Evolutionary conservation across 768 basidiomycete genomes (phyloP).

Genomic region (Lentinula boryana): DNA sequence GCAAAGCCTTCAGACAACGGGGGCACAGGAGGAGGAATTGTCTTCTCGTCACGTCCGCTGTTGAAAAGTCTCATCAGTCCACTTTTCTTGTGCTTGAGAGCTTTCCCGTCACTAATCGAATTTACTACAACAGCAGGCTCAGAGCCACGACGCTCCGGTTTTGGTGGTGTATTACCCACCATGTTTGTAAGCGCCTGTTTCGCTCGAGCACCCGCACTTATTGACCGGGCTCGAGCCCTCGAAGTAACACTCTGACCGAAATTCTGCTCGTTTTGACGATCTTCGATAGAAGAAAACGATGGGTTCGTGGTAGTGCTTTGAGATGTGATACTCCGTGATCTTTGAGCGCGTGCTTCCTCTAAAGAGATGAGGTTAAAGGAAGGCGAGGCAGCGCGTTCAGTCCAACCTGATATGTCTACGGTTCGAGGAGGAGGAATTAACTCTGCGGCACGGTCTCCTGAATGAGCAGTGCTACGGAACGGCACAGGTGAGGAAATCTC

Average conservation of each 20-base stretch:
- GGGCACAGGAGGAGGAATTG: slow-evolving; percentile 53
- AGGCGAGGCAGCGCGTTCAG: slow-evolving; percentile 38
- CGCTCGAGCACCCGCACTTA: slow-evolving; percentile 52
- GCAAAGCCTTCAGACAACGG: slow-evolving; percentile 33
- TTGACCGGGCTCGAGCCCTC: slow-evolving; percentile 50
- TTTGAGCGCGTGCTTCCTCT: slow-evolving; percentile 74
- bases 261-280: slow-evolving; percentile 19
- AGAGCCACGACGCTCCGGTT: slow-evolving; percentile 36
- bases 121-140: slow-evolving; percentile 23
- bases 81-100: slow-evolving; percentile 72
- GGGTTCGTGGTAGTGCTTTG: slow-evolving; percentile 21
- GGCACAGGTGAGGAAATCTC: slow-evolving; percentile 54
- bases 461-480: slow-evolving; percentile 25
- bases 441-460: neutral
- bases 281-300: slow-evolving; percentile 27
- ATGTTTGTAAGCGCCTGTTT: slow-evolving; percentile 41
- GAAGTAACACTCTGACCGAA: slow-evolving; percentile 10
- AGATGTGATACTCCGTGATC: slow-evolving; percentile 46
- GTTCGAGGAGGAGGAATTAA: slow-evolving; percentile 15
- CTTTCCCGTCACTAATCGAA: slow-evolving; percentile 23
- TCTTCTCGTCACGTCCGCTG: slow-evolving; percentile 40
- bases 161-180: slow-evolving; percentile 27
- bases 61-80: slow-evolving; percentile 80
- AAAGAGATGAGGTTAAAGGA: slow-evolving; percentile 66
- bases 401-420: slow-evolving; percentile 43